phyloP scores from a whole-genome alignment of 352 stramenopile species.

The Phytophthora aleatoria region DNA sequence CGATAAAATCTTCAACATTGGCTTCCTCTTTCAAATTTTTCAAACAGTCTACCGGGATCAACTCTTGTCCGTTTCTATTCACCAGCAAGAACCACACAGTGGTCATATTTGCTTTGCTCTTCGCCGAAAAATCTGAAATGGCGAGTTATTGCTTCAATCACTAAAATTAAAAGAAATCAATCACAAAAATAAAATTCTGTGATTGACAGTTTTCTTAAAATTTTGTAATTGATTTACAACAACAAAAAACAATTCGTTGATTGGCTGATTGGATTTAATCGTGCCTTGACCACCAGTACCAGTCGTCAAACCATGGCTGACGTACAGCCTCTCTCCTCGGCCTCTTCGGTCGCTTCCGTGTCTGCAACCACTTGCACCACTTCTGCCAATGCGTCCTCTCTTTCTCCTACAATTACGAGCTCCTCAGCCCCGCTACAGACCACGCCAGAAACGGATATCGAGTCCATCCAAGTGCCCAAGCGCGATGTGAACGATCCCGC shows the following conservation, averaged over 20 bases:
- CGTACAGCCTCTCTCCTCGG: slow-evolving; percentile 14
- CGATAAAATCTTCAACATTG: too few species aligned
- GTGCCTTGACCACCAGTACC: slow-evolving; percentile 16
- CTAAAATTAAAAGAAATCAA: too few species aligned
- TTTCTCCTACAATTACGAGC: slow-evolving; percentile 2
- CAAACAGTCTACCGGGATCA: too few species aligned
- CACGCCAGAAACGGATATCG: slow-evolving; percentile 24
- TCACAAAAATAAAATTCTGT: too few species aligned
- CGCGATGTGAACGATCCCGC: slow-evolving; percentile 74
- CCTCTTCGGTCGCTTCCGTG: not conserved
- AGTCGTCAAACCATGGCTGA: slow-evolving; percentile 23
- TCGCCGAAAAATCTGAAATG: too few species aligned
- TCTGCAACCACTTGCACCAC: slow-evolving; percentile 1
- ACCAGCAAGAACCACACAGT: too few species aligned
- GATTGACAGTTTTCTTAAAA: too few species aligned
- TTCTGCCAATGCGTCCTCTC: not conserved
- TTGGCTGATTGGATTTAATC: slow-evolving; percentile 9
- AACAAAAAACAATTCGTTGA: not conserved
- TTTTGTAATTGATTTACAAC: too few species aligned
- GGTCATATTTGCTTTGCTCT: too few species aligned
- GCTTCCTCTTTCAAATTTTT: too few species aligned
- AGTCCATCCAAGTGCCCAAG: slow-evolving; percentile 34
- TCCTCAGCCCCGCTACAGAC: slow-evolving; percentile 1
- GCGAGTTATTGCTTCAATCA: too few species aligned
- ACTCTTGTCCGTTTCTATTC: too few species aligned